phyloP scores from a whole-genome alignment of 1,139 yeast genomes.

The Scheffersomyces lignicola region DNA sequence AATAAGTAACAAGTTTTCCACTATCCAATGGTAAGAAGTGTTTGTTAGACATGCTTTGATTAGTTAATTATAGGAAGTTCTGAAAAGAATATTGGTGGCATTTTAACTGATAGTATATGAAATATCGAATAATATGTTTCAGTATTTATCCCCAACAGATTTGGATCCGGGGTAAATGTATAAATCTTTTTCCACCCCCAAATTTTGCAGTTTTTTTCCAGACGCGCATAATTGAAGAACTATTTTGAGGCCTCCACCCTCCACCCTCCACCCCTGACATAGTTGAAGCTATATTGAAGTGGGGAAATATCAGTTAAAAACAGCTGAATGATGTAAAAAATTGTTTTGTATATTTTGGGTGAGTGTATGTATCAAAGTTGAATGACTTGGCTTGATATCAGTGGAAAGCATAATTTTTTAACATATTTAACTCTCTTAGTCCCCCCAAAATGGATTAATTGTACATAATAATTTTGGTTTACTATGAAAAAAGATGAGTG shows the following conservation, averaged over 20 bases:
- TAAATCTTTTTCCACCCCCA: background rate
- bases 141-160: slow-evolving; percentile 3
- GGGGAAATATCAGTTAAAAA: no score
- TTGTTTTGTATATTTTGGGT: no score
- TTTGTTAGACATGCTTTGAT: slow-evolving; percentile 9
- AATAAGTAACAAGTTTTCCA: slow-evolving; percentile 17
- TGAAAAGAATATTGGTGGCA: background rate
- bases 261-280: slow-evolving; percentile 4
- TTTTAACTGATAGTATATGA: background rate
- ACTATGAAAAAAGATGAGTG: background rate
- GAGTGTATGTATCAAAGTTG: no score
- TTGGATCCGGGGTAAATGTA: slow-evolving; percentile 3
- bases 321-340: no score
- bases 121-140: background rate
- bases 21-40: slow-evolving; percentile 22
- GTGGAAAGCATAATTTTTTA: no score
- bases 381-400: no score
- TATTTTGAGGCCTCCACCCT: slow-evolving; percentile 4
- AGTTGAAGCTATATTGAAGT: no score
- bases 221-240: no score
- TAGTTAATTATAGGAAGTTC: background rate
- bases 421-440: background rate
- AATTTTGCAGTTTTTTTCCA: slow-evolving; percentile 4
- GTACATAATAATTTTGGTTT: no score
- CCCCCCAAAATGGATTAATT: background rate